Conservation (phyloP, 306 rosid species). For the Casuarina glauca region DNA sequence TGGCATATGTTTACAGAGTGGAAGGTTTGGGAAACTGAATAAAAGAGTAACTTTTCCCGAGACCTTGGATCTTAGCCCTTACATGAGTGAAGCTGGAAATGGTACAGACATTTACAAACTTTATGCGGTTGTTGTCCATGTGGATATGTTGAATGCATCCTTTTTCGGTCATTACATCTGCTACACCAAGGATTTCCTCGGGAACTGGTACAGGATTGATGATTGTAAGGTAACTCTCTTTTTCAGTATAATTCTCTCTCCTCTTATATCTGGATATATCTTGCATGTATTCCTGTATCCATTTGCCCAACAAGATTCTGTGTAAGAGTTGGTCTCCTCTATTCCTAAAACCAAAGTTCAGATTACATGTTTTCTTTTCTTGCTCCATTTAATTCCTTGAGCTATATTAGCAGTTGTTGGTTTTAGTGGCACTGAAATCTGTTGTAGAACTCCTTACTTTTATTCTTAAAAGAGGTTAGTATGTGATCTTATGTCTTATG, state of each 20-base stretch:
- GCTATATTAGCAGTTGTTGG: neutral
- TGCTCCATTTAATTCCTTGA: neutral
- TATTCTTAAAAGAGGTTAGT: neutral
- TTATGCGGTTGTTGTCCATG: slow-evolving; percentile 91
- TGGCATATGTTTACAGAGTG: slow-evolving; percentile 63
- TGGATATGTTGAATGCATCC: slow-evolving; percentile 96
- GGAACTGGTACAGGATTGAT: slow-evolving; percentile 82
- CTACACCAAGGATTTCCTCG: slow-evolving; percentile 75
- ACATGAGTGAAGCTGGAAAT: slow-evolving; percentile 83
- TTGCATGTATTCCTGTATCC: neutral
- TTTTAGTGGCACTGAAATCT: slow-evolving; percentile 1
- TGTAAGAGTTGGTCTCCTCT: neutral
- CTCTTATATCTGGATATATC: neutral
- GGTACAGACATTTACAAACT: slow-evolving; percentile 69
- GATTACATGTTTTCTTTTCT: neutral
- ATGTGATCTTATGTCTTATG: neutral
- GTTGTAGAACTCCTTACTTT: neutral
- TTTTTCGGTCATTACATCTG: slow-evolving; percentile 95
- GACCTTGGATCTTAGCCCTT: slow-evolving; percentile 76
- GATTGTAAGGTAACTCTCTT: slow-evolving; percentile 73
- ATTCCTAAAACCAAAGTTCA: neutral
- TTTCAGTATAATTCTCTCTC: neutral
- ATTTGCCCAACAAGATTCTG: neutral
- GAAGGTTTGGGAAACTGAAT: slow-evolving; percentile 94
- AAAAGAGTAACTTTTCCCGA: slow-evolving; percentile 91